Conservation (phyloP, 768 basidiomycete genomes). For the Tylopilus felleus region DNA sequence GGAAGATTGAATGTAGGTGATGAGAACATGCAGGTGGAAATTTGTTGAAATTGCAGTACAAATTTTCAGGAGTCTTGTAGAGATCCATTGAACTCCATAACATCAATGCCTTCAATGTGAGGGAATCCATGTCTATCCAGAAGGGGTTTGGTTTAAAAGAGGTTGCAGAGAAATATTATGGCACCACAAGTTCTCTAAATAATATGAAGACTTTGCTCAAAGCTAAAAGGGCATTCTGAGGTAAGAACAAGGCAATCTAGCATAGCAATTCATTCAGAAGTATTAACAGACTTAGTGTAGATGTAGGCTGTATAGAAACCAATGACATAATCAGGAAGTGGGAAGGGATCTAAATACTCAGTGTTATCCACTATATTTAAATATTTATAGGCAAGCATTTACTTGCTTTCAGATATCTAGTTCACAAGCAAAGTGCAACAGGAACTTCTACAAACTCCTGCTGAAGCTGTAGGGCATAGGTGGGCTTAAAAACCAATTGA, state of each 20-base stretch:
- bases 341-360: no score
- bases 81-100: background rate
- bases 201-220: background rate
- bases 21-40: background rate
- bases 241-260: background rate
- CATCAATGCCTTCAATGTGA: background rate
- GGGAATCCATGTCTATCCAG: background rate
- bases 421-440: no score
- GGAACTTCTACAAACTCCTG: no score
- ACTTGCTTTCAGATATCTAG: no score
- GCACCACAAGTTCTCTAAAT: background rate
- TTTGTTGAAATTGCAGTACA: background rate
- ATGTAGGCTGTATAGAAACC: no score
- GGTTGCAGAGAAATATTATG: background rate
- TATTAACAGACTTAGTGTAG: background rate
- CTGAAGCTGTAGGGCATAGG: no score
- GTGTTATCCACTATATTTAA: no score
- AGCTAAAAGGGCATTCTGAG: background rate
- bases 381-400: no score
- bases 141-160: background rate
- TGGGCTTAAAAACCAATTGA: background rate
- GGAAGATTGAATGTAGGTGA: background rate
- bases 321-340: no score
- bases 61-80: background rate
- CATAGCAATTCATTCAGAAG: background rate